Evolutionary conservation across 495 filamentous ascomycete genomes (phyloP).

Genomic region (Penicillium maclennaniae): DNA sequence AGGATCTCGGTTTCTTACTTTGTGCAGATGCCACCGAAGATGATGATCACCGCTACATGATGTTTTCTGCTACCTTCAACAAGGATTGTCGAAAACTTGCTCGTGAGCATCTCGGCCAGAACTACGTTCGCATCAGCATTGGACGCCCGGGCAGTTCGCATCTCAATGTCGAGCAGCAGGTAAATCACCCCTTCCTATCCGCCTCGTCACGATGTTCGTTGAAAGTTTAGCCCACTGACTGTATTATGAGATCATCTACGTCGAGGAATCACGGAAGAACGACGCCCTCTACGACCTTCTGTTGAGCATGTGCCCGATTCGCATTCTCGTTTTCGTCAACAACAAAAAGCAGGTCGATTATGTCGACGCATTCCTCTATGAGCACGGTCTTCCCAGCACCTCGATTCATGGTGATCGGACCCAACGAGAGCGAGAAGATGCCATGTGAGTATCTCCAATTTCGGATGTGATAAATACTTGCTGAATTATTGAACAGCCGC

Average conservation of each 20-base stretch:
- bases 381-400: slow-evolving; percentile 70
- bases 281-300: slow-evolving; percentile 70
- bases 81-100: slow-evolving; percentile 72
- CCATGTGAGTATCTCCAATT: slow-evolving; percentile 56
- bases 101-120: slow-evolving; percentile 62
- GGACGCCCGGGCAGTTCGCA: slow-evolving; percentile 81
- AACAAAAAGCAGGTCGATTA: slow-evolving; percentile 68
- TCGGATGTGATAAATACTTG: background rate
- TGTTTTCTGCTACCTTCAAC: slow-evolving; percentile 94
- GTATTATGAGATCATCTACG: slow-evolving; percentile 51
- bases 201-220: background rate
- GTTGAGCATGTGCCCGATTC: slow-evolving; percentile 57
- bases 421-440: slow-evolving; percentile 89
- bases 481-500: slow-evolving; percentile 45
- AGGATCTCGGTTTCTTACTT: slow-evolving; percentile 5
- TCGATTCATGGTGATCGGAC: slow-evolving; percentile 86
- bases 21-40: slow-evolving; percentile 65
- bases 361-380: slow-evolving; percentile 83
- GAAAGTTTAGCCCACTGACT: background rate
- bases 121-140: slow-evolving; percentile 73
- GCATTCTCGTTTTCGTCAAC: slow-evolving; percentile 94
- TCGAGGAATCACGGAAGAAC: slow-evolving; percentile 60
- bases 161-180: slow-evolving; percentile 69
- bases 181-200: slow-evolving; percentile 24
- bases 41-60: slow-evolving; percentile 76